Evolutionary conservation across 306 rosid species (phyloP), one percentile per base, ranked within the genome.

Genomic region (Lathyrus oleraceus): DNA sequence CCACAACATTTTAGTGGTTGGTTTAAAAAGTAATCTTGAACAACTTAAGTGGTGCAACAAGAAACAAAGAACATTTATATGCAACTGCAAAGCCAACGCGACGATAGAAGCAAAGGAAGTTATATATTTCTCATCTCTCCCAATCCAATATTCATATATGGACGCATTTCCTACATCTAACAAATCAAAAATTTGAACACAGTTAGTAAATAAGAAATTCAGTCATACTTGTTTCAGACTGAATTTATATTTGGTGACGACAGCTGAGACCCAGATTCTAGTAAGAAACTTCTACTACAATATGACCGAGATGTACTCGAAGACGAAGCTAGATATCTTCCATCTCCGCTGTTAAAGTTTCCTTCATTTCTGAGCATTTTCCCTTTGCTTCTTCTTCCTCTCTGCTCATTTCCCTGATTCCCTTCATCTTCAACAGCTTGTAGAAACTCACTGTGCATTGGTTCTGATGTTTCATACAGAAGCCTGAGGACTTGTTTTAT

Each of bases 251-350:
- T 91, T 5, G 82, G 73, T 2, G 99, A 97, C 23, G 99, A 89
- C 59, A 88, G 95, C 6, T 95, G 92, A 36, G 96, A 91, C 65
- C 92, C 88, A 39, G 59, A 84, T 80, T 95, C 99, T n/a, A 95
- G 96, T 65, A 95, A 83, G 76, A 89, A 91, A 76, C 88, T 95
- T 78, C 97, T 86, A 54, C 99, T 95, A 84, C 99, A 87, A 85
- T 91, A 83, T 3, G 99, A 91, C 67, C 92, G 79, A 16, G 99
- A 85, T n/a, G 99, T 95, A 77, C 99, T 95, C 10, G 99, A 95
- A 48, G 99, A 95, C 20, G 99, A 95, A 76, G 99, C 97, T 23
- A 91, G 89, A 79, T 82, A 86, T 82, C 92, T 95, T 60, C 91
- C 97, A 38, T 89, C 99, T 23, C 95, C 97, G 17, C 95, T 88